Evolutionary conservation across 2,329 filamentous ascomycete species (phyloP), one percentile per base, ranked within the genome.

Genomic region (Ceratocystis harringtonii): DNA sequence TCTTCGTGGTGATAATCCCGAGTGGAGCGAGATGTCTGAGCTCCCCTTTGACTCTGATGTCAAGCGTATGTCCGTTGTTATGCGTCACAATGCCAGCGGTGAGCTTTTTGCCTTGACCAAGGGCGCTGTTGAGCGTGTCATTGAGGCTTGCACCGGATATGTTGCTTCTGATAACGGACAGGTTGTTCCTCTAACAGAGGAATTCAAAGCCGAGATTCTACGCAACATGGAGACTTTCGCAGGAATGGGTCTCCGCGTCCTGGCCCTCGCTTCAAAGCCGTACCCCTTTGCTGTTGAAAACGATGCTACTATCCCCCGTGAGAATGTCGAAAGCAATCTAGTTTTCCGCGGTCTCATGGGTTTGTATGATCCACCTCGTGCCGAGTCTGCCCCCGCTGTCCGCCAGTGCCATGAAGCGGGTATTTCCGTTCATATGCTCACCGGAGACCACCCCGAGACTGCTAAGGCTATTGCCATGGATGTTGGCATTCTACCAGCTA

Each of bases 21-120:
- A 77, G 50, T 85, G 80, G 81, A 76, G 75, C 52, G 78, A 85
- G 69, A 74, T 86, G 57, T 81, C 82, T 1, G 86, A 89, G 71
- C 84, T 86, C 63, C 85, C 85, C 0, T 89, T 89, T 71, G 86
- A 88, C 70, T 88, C 84, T 0, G 83, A 84, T 68, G 81, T 88
- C 69, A 89, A 89, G 76, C 84, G 84, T 68, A 89, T 89, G 86
- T 87, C 85, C 0, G 85, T 88, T 52, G 80, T 88, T 65, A 86
- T 85, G 73, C 73, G 75, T 67, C 70, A 78, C 63, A 76, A 74
- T 68, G 72, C 76, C 48, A 70, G 69, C 3, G 70, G 61, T 15
- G 64, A 73, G 30, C 70, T 71, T 10, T 72, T 68, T 30, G 74
- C 72, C 0, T 83, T 81, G 70, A 83, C 81, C 68, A 85, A 85